A percentile compares a stretch with the other conserved stretches of the same genome.
Evolutionary conservation across 2,329 filamentous ascomycete species (phyloP).

Genomic region (Lachnellula arida): DNA sequence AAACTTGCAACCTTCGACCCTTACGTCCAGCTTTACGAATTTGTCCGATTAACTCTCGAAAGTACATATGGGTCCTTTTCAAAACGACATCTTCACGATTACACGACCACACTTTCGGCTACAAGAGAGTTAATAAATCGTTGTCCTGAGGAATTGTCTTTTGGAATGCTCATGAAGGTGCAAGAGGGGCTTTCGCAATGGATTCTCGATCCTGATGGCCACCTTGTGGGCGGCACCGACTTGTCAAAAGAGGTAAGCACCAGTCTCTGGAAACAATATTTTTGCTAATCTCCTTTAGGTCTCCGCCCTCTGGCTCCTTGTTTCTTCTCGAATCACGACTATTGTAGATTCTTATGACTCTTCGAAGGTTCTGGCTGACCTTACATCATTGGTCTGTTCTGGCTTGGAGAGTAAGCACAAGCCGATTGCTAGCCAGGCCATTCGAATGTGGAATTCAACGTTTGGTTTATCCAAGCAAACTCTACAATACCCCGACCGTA

Average conservation of each 20-base stretch:
- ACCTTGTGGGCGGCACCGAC: conserved; percentile 38
- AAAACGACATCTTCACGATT: conserved; percentile 36
- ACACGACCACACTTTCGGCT: conserved; percentile 48
- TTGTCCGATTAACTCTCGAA: conserved; percentile 49
- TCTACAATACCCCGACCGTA: conserved; percentile 58
- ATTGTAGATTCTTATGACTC: conserved; percentile 34
- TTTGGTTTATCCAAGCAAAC: conserved; percentile 54
- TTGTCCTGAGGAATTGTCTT: conserved; percentile 41
- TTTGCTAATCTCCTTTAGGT: conserved; percentile 37
- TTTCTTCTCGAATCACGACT: conserved; percentile 36
- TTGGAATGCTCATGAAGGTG: conserved; percentile 52
- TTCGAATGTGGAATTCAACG: conserved; percentile 64
- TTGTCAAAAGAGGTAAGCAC: conserved; percentile 43
- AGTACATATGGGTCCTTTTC: conserved; percentile 44
- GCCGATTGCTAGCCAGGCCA: conserved; percentile 49
- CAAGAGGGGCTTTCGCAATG: conserved; percentile 60
- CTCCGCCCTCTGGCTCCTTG: conserved; percentile 45
- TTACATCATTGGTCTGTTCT: conserved; percentile 52
- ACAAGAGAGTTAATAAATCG: conserved; percentile 35
- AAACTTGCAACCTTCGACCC: conserved; percentile 50
- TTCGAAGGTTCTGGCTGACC: conserved; percentile 42
- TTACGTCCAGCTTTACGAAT: conserved; percentile 61
- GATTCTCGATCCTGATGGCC: conserved; percentile 53
- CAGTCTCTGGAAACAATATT: conserved; percentile 3
- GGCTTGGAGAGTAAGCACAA: conserved; percentile 55